Conservation (phyloP, 306 rosid genomes). For the Betula pendula region DNA sequence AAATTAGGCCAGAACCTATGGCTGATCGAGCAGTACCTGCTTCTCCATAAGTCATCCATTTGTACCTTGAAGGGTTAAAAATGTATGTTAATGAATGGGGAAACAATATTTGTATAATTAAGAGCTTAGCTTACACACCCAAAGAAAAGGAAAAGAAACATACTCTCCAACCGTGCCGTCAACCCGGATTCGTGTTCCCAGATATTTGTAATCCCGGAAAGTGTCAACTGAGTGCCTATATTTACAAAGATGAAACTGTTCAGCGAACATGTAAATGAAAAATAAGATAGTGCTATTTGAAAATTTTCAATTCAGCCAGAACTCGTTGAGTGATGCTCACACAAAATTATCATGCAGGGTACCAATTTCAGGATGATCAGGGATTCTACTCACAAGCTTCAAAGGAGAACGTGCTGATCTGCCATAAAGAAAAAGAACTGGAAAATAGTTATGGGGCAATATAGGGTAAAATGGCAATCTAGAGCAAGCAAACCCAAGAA, state of each 20-base stretch:
- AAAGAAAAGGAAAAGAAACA: conserved; percentile 30
- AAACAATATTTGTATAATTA: conserved; percentile 17
- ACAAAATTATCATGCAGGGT: conserved; percentile 90
- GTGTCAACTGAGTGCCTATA: conserved; percentile 78
- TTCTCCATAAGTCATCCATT: conserved; percentile 99
- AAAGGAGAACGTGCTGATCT: conserved; percentile 81
- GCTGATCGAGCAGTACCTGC: conserved; percentile 82
- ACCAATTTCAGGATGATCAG: conserved; percentile 77
- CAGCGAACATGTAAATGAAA: conserved; percentile 28
- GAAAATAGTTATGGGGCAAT: conserved; percentile 7
- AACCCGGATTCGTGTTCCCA: conserved; percentile 88
- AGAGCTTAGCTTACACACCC: not conserved
- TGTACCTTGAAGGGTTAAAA: conserved; percentile 59
- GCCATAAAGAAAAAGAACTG: conserved; percentile 23
- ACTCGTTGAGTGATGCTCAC: conserved; percentile 54
- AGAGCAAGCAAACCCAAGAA: conserved; percentile 22
- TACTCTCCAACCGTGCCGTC: conserved; percentile 99
- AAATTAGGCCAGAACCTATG: conserved; percentile 85
- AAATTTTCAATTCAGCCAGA: not conserved
- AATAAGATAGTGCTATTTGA: not conserved
- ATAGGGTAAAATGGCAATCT: not conserved
- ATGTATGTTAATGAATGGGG: conserved; percentile 27
- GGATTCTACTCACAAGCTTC: conserved; percentile 77
- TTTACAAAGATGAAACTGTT: conserved; percentile 32
- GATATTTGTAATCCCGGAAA: conserved; percentile 81